These are phyloP conservation scores for Ophiostoma ips DNA, from an alignment of 2,329 filamentous ascomycete species.

Conservation along the genomic window DNA sequence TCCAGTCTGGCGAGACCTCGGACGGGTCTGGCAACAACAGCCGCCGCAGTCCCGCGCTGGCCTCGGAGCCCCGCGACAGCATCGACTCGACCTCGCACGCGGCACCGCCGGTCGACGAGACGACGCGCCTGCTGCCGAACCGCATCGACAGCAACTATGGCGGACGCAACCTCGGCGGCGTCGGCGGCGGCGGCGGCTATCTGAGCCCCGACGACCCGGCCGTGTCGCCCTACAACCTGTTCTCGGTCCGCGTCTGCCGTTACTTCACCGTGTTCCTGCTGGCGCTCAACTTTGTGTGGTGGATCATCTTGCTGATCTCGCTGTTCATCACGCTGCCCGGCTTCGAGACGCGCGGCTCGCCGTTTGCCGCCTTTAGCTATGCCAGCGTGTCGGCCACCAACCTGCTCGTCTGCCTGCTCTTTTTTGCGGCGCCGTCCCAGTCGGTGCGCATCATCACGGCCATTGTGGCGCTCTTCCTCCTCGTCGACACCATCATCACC, in stretches of 20 bases:
- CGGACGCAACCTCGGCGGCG: neutral
- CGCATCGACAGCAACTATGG: constrained; percentile 35
- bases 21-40: neutral
- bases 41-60: neutral
- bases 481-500: constrained; percentile 68
- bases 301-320: constrained; percentile 76
- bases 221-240: constrained; percentile 89
- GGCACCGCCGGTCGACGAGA: constrained; percentile 26
- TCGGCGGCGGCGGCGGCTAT: constrained; percentile 25
- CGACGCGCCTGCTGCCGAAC: constrained; percentile 55
- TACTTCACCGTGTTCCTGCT: constrained; percentile 67
- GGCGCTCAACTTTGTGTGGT: constrained; percentile 73
- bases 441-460: constrained; percentile 61
- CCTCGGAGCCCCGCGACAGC: constrained; percentile 3
- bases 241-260: constrained; percentile 70
- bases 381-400: constrained; percentile 65
- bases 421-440: constrained; percentile 75
- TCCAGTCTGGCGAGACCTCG: neutral
- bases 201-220: constrained; percentile 70
- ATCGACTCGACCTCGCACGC: neutral
- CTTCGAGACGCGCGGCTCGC: constrained; percentile 76
- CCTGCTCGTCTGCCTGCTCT: constrained; percentile 63
- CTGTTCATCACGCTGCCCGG: constrained; percentile 82
- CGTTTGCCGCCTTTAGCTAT: constrained; percentile 80
- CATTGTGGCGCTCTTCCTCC: constrained; percentile 50